These are phyloP conservation scores for Penicillium aurantiogriseum DNA, from an alignment of 2,329 filamentous ascomycete genomes.

Conservation along the genomic window DNA sequence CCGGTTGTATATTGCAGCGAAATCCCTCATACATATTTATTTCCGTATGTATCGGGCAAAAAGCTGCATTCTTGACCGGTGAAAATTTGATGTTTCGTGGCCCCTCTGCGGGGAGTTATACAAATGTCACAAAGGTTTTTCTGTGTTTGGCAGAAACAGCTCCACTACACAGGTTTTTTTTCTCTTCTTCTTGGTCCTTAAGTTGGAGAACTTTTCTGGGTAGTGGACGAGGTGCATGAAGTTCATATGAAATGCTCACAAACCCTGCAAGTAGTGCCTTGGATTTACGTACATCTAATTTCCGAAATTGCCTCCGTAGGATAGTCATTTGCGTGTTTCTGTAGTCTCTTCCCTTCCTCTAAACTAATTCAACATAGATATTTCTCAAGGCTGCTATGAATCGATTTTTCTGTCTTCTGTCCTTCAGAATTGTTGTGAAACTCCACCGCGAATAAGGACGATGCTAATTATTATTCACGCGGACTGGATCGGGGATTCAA, in stretches of 20 bases:
- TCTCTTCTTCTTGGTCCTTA: conserved; percentile 17
- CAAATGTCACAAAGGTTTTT: conserved; percentile 18
- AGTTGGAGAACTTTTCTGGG: conserved; percentile 17
- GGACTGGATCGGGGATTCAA: conserved; percentile 20
- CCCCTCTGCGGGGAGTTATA: conserved; percentile 25
- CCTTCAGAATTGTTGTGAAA: neutral
- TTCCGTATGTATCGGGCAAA: conserved; percentile 7
- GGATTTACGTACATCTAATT: neutral
- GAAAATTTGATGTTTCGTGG: conserved; percentile 18
- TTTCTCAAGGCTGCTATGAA: neutral
- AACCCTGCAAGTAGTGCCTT: neutral
- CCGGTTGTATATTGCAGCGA: neutral
- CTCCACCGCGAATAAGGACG: conserved; percentile 20
- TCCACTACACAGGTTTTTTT: conserved; percentile 21
- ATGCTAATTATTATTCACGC: conserved; percentile 22
- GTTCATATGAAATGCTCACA: conserved; percentile 5
- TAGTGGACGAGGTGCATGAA: conserved; percentile 25
- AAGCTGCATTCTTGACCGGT: conserved; percentile 14
- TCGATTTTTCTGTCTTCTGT: neutral
- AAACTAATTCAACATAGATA: too few relatives aligned
- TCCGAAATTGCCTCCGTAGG: neutral
- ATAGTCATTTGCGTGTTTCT: neutral
- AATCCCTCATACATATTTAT: neutral
- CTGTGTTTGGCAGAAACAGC: conserved; percentile 17
- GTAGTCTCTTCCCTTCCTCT: neutral